Evolutionary conservation across 2,329 filamentous ascomycete species (phyloP), one percentile per base, ranked within the genome.

Genomic region (Ilyonectria destructans): DNA sequence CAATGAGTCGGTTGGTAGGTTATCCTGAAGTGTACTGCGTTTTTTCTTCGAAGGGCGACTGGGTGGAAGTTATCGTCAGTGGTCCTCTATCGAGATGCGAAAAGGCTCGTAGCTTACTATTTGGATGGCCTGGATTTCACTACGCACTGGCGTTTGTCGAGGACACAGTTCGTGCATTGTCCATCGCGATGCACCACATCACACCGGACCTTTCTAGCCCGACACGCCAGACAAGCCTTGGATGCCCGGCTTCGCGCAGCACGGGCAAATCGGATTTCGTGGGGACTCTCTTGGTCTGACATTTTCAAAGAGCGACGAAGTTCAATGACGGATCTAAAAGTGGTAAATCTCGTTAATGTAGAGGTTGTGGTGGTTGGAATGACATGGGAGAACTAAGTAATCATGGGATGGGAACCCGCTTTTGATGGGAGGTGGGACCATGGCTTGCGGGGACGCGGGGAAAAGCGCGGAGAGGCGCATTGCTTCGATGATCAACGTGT

Each of bases 171-270:
- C 2, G 68, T 70, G 54, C 68, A 70, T 17, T 58, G 65, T 19
- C 60, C 54, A 1, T 60, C 48, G 31, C 66, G 67, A 9, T 66
- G 54, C 17, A 68, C 62, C 12, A 70, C 68, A 54, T 70, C 68
- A 46, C 65, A 70, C 8, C 68, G 68, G 1, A 70, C 68, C 13
- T 70, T 70, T n/a, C 65, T 49, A 0, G 68, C 40, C 35, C 61
- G 68, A 23, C 68, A 70, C 4, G 52, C 66, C 23, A 70, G 17
- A 21, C 65, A 70, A 31, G 68, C 68, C 29, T 66, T 68, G 23
- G 65, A 58, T 6, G 68, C 68, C 37, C 68, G 62, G 23, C 60
- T 69, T 7, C 57, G 63, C 49, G 51, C 40, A 26, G 26, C 26
- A 35, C 43, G 52, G 15, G 43, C 29, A 21, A 49, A 29, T 31